These are phyloP conservation scores for Cyberlindnera mycetangii DNA, from an alignment of 805 yeast species.

Conservation along the genomic window DNA sequence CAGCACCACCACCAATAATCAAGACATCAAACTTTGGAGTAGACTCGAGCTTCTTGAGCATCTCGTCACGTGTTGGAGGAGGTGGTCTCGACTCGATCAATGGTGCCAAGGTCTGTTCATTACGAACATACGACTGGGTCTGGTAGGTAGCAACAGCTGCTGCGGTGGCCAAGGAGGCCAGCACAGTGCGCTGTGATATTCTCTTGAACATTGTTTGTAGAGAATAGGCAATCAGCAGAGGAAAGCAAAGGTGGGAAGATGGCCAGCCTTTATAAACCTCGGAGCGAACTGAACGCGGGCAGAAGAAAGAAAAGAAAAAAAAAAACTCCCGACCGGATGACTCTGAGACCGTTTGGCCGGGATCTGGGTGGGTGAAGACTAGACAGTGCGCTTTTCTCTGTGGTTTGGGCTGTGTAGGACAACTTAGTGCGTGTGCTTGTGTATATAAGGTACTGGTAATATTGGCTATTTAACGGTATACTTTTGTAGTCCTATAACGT, in stretches of 20 bases:
- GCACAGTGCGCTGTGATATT: constrained; percentile 22
- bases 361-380: too few species aligned
- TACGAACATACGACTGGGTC: constrained; percentile 14
- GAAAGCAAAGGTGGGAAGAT: not conserved
- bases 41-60: constrained; percentile 47
- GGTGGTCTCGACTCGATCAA: constrained; percentile 41
- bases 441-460: too few species aligned
- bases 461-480: too few species aligned
- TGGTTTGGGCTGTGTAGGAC: too few species aligned
- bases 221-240: not conserved
- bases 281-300: too few species aligned
- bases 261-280: not conserved
- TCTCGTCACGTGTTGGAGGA: constrained; percentile 56
- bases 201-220: constrained; percentile 17
- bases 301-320: too few species aligned
- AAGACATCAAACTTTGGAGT: constrained; percentile 69
- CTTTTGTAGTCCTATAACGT: too few species aligned
- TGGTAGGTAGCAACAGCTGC: constrained; percentile 22
- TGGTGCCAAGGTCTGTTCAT: constrained; percentile 30
- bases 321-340: not conserved
- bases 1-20: constrained; percentile 94
- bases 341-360: not conserved
- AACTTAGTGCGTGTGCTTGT: too few species aligned
- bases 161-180: constrained; percentile 27
- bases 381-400: too few species aligned